Base-by-base conservation (phyloP, 2,329 filamentous ascomycete genomes). In the Aspergillus pseudoterreus region DNA sequence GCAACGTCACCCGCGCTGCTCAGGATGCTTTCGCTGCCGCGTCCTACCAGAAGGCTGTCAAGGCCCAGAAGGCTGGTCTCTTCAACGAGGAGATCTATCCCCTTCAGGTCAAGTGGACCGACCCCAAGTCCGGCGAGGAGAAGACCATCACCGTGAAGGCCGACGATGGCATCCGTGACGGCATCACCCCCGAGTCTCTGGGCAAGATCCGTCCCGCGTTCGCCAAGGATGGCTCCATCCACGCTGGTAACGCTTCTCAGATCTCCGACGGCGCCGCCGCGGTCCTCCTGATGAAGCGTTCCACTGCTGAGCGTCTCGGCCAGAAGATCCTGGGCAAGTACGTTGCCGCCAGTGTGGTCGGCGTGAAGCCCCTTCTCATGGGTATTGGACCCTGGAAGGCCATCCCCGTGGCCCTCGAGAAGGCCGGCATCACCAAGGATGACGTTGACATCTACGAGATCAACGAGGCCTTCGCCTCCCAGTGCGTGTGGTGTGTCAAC, bases 361-460 rank as follows among this genome's bases (percentile, higher is more conserved):
- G 94, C 62, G 91, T 97, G 53, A 84, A 89, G 67, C 94, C 94
- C 39, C 82, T 96, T 51, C 86, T 97, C 61, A 97, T 99, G 94
- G 94, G 94, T 57, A 80, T 96, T 60, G 94, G 94, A 1, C 94
- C 94, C 46, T 96, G 90, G 84, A 92, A 92, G 74, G 92, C 94
- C 51, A 97, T 99, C 66, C 94, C 94, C 58, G 88, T 92, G 69
- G 92, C 90, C 4, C 85, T 96, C 51, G 82, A 89, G 69, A 92
- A 94, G 71, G 89, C 92, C 0, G 91, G 92, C 54, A 84, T 99
- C 63, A 80, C 78, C 69, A 90, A 86, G 73, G 87, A 95, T 51
- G 92, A 97, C 61, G 90, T 99, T 27, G 94, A 97, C 70, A 92
- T 97, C 67, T 97, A 83, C 67, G 94, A 99, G 82, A 96, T 99